Base-by-base conservation (phyloP, 345 rosid genomes). In the Eucalyptus leucophloia region DNA sequence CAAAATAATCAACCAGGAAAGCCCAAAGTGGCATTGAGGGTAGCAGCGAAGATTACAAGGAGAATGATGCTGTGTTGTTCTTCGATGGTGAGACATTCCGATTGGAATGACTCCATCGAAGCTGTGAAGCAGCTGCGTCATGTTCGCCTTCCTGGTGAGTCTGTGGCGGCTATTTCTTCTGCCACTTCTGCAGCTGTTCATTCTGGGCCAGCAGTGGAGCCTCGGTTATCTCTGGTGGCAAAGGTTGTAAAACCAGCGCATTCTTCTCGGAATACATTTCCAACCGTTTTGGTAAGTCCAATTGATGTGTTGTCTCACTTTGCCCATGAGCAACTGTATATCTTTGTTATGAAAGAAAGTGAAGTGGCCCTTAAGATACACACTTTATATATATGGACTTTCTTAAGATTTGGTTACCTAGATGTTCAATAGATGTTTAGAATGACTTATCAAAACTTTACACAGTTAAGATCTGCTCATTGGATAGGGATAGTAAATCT, bases 81-180 rank as follows among this genome's bases (percentile, higher is more conserved):
- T 97, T 96, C 32, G 98, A 97, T 81, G 98, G 98, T 26, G 91
- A 92, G 91, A 94, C 93, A 1, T 96, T 96, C 49, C 95, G 97
- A 45, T 88, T 97, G 92, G 99, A 97, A 93, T 91, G 95, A 51
- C 93, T 96, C 82, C 98, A 96, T 87, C 92, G 96, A 2, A 2
- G 95, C 99, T n/a, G 96, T 97, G 83, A 97, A 94, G 93, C 96
- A 96, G 93, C 95, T 96, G n/a, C 93, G 98, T 13, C 95, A 94
- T 62, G 89, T 94, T 72, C 91, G 99, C 37, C 87, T 88, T 88
- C 97, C 96, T 1, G 98, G 96, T 42, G 99, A 97, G 89, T 95
- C 96, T 69, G 95, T 94, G 14, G 87, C 91, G 65, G 91, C 87
- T 34, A 50, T 69, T 47, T 92, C 92, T 9, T 89, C 90, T 72